Percentiles rank a stretch among this genome's conserved stretches.
phyloP scores from a whole-genome alignment of 2,329 filamentous ascomycete genomes.

The Phaeosphaeria sp. region DNA sequence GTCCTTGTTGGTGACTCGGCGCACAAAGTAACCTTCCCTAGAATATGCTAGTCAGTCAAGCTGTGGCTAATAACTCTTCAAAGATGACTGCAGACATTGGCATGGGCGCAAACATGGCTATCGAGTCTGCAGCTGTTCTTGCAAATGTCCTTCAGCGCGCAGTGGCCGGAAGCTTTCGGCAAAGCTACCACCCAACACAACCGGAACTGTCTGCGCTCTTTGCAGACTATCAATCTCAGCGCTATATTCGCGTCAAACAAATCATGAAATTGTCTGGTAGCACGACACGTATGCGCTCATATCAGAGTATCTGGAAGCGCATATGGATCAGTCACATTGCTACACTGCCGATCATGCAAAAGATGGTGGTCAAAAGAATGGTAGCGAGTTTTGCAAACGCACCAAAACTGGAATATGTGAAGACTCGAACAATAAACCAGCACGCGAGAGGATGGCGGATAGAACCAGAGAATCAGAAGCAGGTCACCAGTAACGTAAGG shows the following conservation, averaged over 20 bases:
- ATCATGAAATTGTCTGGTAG: conserved; percentile 15
- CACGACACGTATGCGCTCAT: conserved; percentile 15
- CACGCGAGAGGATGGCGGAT: conserved; percentile 12
- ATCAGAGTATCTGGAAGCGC: conserved; percentile 10
- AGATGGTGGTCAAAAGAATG: conserved; percentile 1
- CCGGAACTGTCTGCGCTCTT: conserved; percentile 15
- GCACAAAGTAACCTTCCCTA: conserved; percentile 41
- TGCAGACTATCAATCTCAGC: conserved; percentile 15
- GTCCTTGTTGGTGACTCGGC: conserved; percentile 52
- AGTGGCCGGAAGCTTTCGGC: background rate
- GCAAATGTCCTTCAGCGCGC: conserved; percentile 19
- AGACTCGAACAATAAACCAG: conserved; percentile 19
- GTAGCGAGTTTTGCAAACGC: conserved; percentile 6
- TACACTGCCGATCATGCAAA: conserved; percentile 1
- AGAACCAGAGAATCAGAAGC: background rate
- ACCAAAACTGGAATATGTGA: conserved; percentile 20
- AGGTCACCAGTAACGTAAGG: no score
- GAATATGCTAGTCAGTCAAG: no score
- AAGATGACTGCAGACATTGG: conserved; percentile 26
- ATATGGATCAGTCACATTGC: conserved; percentile 10
- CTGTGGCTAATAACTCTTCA: no score
- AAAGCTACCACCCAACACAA: no score
- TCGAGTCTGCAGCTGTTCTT: conserved; percentile 25
- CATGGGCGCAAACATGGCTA: conserved; percentile 26
- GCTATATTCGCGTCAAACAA: conserved; percentile 11